Evolutionary conservation across 163 green algal genomes (phyloP).

Genomic region (Chlamydomonas reinhardtii): DNA sequence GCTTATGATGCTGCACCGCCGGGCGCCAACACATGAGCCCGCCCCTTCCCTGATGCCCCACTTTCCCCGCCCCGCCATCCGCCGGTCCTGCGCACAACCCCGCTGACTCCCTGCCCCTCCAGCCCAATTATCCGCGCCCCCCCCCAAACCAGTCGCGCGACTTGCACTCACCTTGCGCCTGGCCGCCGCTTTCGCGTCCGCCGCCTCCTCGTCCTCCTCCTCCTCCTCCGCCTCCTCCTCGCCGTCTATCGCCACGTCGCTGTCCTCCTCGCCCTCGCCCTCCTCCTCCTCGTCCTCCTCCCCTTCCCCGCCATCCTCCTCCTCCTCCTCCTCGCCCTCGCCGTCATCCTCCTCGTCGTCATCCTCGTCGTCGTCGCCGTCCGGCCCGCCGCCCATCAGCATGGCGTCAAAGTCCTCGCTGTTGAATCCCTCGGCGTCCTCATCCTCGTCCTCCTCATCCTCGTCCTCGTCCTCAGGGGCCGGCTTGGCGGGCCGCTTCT

Average conservation of each 20-base stretch:
- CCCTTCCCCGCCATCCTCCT: slow-evolving; percentile 6
- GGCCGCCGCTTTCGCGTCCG: background rate
- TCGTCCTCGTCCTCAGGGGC: background rate
- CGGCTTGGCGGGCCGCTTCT: background rate
- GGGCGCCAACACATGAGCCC: no score
- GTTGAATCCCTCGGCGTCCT: slow-evolving; percentile 29
- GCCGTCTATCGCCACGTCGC: background rate
- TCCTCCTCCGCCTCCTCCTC: slow-evolving; percentile 3
- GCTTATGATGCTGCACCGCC: no score
- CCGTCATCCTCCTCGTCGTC: background rate
- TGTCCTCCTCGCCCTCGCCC: slow-evolving; percentile 15
- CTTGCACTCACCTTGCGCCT: slow-evolving; percentile 17
- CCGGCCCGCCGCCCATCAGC: background rate
- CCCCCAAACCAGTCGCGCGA: background rate
- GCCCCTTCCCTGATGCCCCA: no score
- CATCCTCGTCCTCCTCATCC: slow-evolving; percentile 10
- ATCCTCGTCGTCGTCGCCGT: background rate
- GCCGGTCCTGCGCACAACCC: background rate
- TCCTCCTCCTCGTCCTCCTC: background rate
- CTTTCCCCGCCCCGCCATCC: no score
- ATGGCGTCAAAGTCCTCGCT: slow-evolving; percentile 51
- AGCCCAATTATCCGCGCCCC: background rate
- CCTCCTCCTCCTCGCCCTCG: slow-evolving; percentile 13
- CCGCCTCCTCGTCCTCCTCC: slow-evolving; percentile 29
- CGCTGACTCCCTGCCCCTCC: no score